phyloP scores from a whole-genome alignment of 176 grass and related monocot species.

The Hordeum marinum region DNA sequence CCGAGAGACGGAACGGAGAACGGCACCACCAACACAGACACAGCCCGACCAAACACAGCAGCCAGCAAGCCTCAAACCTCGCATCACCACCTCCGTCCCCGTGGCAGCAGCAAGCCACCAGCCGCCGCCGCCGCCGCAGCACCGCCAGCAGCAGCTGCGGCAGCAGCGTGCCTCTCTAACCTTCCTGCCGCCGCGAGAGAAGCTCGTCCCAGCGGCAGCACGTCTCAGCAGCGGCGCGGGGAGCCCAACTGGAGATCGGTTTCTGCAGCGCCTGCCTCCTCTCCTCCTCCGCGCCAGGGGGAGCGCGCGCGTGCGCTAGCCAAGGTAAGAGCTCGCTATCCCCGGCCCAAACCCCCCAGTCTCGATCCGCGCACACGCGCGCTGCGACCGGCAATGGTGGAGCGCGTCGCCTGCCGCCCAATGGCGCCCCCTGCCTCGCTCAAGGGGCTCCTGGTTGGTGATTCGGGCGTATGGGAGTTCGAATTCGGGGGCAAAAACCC shows the following conservation, averaged over 20 bases:
- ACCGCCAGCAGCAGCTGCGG: not conserved
- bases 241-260: slow-evolving; percentile 30
- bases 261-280: not conserved
- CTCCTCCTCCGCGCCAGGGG: not conserved
- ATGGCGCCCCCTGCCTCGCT: slow-evolving; percentile 17
- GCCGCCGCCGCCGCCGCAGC: not conserved
- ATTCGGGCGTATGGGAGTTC: slow-evolving; percentile 18
- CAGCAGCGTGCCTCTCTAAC: not conserved
- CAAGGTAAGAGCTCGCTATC: slow-evolving; percentile 35
- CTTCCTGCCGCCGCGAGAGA: not conserved
- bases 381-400: slow-evolving; percentile 24
- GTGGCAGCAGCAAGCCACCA: slow-evolving; percentile 18
- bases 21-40: slow-evolving; percentile 17
- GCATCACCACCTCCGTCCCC: slow-evolving; percentile 15
- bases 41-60: slow-evolving; percentile 31
- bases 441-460: not conserved
- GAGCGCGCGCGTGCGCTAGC: not conserved
- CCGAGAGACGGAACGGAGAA: slow-evolving; percentile 41
- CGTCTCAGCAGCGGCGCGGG: slow-evolving; percentile 9
- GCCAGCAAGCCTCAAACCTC: slow-evolving; percentile 30
- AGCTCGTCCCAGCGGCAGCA: not conserved
- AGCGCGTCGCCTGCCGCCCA: not conserved
- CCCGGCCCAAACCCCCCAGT: not conserved
- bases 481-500: slow-evolving; percentile 15
- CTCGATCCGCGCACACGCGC: slow-evolving; percentile 21